Evolutionary conservation across 2,329 filamentous ascomycete species (phyloP).

Genomic region (Geosmithia morbida): DNA sequence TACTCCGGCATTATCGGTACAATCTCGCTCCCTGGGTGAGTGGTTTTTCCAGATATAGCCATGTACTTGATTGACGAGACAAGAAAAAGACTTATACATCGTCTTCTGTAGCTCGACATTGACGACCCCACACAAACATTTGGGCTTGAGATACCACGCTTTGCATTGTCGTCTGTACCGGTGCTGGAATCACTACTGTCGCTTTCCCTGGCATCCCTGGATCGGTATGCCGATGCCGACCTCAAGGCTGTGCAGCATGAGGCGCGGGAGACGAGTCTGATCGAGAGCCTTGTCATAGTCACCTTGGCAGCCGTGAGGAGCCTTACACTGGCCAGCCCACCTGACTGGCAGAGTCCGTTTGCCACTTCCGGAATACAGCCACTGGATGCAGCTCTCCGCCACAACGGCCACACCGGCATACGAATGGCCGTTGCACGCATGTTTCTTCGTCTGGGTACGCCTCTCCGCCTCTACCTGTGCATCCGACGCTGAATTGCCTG

Average conservation of each 20-base stretch:
- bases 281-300: not conserved
- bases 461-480: not conserved
- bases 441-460: constrained; percentile 12
- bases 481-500: not conserved
- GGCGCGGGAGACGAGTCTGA: not conserved
- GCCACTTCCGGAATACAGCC: not conserved
- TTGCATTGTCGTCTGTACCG: constrained; percentile 10
- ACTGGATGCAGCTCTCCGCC: not conserved
- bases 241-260: constrained; percentile 1
- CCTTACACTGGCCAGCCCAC: not conserved
- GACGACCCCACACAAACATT: constrained; percentile 24
- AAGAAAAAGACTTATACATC: not conserved
- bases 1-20: constrained; percentile 28
- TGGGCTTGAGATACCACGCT: constrained; percentile 18
- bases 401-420: not conserved
- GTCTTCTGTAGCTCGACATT: constrained; percentile 21
- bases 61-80: not conserved
- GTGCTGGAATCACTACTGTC: constrained; percentile 12
- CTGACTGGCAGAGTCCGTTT: not conserved
- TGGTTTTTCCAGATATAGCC: not conserved
- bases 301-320: not conserved
- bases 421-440: constrained; percentile 9
- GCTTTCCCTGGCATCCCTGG: constrained; percentile 8
- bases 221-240: constrained; percentile 3
- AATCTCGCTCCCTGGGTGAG: constrained; percentile 28